Conservation (phyloP, 441 rosid species). For the Populus hybrid region DNA sequence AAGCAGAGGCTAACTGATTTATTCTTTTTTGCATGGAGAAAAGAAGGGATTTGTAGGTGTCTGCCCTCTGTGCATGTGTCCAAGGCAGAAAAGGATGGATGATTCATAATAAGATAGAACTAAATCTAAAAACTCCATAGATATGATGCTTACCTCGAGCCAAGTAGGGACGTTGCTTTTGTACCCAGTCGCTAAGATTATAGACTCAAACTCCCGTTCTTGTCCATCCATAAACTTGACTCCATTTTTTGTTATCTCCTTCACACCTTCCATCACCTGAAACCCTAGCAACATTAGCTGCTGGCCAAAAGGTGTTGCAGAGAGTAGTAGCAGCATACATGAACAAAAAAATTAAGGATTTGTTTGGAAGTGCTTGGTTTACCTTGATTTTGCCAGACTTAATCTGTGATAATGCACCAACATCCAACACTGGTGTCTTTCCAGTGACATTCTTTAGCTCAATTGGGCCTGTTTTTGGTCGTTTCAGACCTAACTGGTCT, state of each 20-base stretch:
- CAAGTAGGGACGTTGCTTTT: slow-evolving; percentile 82
- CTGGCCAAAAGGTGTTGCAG: not conserved
- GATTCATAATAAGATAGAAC: slow-evolving; percentile 27
- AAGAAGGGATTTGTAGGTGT: slow-evolving; percentile 14
- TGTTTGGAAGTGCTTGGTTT: not conserved
- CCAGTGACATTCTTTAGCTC: slow-evolving; percentile 87
- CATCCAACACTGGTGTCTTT: slow-evolving; percentile 90
- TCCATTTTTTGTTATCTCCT: slow-evolving; percentile 67
- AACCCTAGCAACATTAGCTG: slow-evolving; percentile 11
- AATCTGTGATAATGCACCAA: slow-evolving; percentile 67
- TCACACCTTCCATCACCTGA: slow-evolving; percentile 69
- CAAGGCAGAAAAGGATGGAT: slow-evolving; percentile 49
- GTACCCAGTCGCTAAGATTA: slow-evolving; percentile 89
- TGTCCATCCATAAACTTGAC: slow-evolving; percentile 73
- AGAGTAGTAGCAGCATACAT: not conserved
- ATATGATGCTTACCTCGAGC: slow-evolving; percentile 63
- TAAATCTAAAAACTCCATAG: slow-evolving; percentile 23
- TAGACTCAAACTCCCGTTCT: slow-evolving; percentile 69
- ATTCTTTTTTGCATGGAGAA: slow-evolving; percentile 59
- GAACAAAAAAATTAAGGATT: not conserved
- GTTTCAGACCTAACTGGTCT: slow-evolving; percentile 64
- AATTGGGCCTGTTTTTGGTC: slow-evolving; percentile 89
- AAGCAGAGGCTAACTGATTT: slow-evolving; percentile 22
- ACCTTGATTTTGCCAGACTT: slow-evolving; percentile 75
- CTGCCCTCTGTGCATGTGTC: slow-evolving; percentile 37